Conservation (phyloP, 345 rosid genomes). For the Arabis hirsuta region DNA sequence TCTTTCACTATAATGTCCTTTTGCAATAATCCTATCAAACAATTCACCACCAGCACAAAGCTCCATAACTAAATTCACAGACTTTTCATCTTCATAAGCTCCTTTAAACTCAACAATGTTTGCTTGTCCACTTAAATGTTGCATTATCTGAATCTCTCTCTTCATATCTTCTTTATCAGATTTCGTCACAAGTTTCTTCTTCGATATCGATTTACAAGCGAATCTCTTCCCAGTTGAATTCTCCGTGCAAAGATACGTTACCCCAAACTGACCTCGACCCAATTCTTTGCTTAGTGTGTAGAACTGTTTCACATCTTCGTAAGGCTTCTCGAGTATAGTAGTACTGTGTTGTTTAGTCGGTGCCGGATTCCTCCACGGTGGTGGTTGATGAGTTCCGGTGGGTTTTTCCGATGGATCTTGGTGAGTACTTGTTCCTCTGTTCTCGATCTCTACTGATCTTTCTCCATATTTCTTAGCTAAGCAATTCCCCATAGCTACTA, state of each 20-base stretch:
- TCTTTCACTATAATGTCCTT: constrained; percentile 78
- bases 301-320: constrained; percentile 62
- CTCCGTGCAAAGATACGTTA: constrained; percentile 76
- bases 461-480: constrained; percentile 47
- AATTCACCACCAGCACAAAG: constrained; percentile 93
- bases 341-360: constrained; percentile 21
- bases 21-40: constrained; percentile 76
- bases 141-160: constrained; percentile 89
- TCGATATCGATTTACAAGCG: constrained; percentile 86
- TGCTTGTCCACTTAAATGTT: constrained; percentile 87
- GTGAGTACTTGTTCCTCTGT: constrained; percentile 39
- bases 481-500: constrained; percentile 54
- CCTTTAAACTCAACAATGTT: constrained; percentile 84
- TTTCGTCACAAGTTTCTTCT: constrained; percentile 63
- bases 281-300: constrained; percentile 67
- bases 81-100: constrained; percentile 73
- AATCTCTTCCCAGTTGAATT: constrained; percentile 57
- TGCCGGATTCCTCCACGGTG: constrained; percentile 41
- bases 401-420: constrained; percentile 41
- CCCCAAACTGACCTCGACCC: constrained; percentile 92
- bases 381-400: constrained; percentile 26
- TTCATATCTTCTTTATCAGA: constrained; percentile 70
- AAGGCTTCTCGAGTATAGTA: constrained; percentile 69
- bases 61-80: constrained; percentile 87
- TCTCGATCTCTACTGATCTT: constrained; percentile 37